Conservation (phyloP, 2,329 filamentous ascomycete genomes). For the Botrytis squamosa region DNA sequence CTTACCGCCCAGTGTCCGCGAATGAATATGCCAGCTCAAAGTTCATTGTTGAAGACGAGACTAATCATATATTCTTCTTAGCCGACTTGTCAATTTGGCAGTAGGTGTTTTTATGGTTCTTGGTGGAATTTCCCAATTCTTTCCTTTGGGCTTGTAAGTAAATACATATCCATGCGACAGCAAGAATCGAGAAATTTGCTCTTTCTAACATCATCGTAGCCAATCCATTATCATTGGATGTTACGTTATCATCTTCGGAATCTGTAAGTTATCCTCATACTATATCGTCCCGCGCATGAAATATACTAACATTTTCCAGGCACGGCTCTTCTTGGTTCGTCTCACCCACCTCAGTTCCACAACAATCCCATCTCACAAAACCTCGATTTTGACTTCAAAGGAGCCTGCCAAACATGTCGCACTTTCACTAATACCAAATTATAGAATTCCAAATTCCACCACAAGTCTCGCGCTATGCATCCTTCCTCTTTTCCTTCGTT, state of each 20-base stretch:
- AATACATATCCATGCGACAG: constrained; percentile 34
- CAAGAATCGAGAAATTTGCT: background rate
- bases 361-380: background rate
- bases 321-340: constrained; percentile 62
- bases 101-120: constrained; percentile 85
- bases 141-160: constrained; percentile 39
- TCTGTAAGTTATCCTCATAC: constrained; percentile 55
- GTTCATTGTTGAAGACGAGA: constrained; percentile 19
- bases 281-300: constrained; percentile 1
- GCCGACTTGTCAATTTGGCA: constrained; percentile 91
- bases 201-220: constrained; percentile 43
- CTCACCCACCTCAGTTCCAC: constrained; percentile 23
- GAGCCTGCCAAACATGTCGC: background rate
- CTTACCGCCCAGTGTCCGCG: constrained; percentile 26
- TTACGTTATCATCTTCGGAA: constrained; percentile 90
- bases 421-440: background rate
- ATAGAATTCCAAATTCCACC: constrained; percentile 90
- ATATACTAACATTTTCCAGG: constrained; percentile 45
- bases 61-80: constrained; percentile 45
- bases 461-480: constrained; percentile 88
- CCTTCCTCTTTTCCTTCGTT: constrained; percentile 96
- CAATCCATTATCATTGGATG: constrained; percentile 74
- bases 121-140: constrained; percentile 75
- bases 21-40: constrained; percentile 8
- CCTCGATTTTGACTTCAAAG: background rate